Percentiles rank a stretch among this genome's conserved stretches.
phyloP scores from a whole-genome alignment of 805 yeast genomes.

The Ogataea dorogensis region DNA sequence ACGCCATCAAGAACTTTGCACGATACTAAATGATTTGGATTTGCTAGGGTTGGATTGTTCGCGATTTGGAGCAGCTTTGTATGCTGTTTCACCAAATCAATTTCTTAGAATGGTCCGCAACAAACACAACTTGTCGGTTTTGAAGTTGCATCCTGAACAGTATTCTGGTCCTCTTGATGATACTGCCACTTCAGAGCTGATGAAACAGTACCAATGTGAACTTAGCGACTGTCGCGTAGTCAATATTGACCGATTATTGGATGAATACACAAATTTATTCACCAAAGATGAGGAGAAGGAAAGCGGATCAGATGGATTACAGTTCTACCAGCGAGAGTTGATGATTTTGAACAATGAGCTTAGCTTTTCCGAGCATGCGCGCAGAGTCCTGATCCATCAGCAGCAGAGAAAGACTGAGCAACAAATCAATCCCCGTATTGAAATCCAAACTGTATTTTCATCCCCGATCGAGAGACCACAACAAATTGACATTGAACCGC shows the following conservation, averaged over 20 bases:
- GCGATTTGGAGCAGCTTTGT: constrained; percentile 2
- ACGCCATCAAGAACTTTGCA: too few relatives aligned
- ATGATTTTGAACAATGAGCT: constrained; percentile 57
- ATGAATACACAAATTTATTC: constrained; percentile 21
- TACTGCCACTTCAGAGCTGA: background rate
- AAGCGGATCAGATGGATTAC: constrained; percentile 18
- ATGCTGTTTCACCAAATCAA: constrained; percentile 3
- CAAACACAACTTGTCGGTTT: background rate
- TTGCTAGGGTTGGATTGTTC: background rate
- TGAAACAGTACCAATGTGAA: constrained; percentile 1
- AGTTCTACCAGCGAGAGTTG: constrained; percentile 57
- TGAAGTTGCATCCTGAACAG: constrained; percentile 4
- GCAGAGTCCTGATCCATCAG: constrained; percentile 29
- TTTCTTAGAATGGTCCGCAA: background rate
- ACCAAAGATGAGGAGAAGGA: constrained; percentile 11
- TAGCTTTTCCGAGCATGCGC: constrained; percentile 55
- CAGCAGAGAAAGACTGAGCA: constrained; percentile 34
- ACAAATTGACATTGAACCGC: background rate
- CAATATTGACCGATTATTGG: constrained; percentile 15
- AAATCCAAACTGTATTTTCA: background rate
- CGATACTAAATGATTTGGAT: too few relatives aligned
- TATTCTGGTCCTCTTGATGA: background rate
- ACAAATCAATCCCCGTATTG: constrained; percentile 24
- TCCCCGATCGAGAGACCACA: too few relatives aligned
- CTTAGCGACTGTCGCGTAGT: background rate